Percentiles rank a stretch among this genome's conserved stretches.
Conservation (phyloP, 2,329 filamentous ascomycete species). For the Cladophialophora carrionii region DNA sequence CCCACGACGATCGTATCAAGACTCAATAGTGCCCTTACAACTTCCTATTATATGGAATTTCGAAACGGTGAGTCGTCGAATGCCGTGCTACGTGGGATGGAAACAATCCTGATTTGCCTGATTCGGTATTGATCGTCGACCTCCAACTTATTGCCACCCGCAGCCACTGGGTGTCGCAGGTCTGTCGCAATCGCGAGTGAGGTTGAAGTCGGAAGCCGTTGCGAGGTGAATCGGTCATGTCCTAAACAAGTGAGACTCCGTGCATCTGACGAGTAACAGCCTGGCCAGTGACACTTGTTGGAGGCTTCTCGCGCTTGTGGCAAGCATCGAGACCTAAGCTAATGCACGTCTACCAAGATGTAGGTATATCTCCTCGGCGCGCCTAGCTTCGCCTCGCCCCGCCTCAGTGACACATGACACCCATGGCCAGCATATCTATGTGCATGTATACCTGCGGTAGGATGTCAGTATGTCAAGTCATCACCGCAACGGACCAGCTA, state of each 20-base stretch:
- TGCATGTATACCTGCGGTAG: constrained; percentile 29
- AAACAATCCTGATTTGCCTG: neutral
- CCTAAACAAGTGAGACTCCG: neutral
- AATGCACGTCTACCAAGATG: neutral
- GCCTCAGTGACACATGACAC: constrained; percentile 14
- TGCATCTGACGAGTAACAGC: neutral
- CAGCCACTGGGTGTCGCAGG: neutral
- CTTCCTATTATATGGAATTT: neutral
- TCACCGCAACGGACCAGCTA: neutral
- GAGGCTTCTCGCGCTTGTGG: neutral
- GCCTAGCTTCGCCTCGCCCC: neutral
- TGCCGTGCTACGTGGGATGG: constrained; percentile 19
- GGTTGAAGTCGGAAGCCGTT: neutral
- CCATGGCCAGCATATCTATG: constrained; percentile 15
- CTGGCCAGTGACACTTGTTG: neutral
- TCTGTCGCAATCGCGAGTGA: neutral
- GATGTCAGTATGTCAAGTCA: constrained; percentile 8
- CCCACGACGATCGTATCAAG: neutral
- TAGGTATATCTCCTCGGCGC: neutral
- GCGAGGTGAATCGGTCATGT: neutral
- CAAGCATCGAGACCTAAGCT: neutral
- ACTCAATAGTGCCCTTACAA: neutral
- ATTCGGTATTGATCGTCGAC: neutral
- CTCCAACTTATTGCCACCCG: constrained; percentile 3
- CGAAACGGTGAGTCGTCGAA: neutral